Conservation (phyloP, 202 grass and related monocot genomes). For the Brachypodium distachyon region DNA sequence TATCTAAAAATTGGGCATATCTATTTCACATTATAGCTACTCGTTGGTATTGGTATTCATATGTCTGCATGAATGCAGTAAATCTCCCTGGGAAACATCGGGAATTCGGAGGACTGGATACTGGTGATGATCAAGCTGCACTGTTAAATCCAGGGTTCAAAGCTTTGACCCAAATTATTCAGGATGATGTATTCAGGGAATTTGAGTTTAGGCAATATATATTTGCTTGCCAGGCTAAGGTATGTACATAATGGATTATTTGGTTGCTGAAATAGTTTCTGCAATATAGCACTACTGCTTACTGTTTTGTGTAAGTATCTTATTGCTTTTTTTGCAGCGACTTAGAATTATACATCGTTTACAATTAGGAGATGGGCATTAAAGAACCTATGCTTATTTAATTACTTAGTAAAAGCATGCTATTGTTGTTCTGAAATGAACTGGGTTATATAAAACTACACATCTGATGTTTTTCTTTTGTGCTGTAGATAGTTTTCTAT, state of each 20-base stretch:
- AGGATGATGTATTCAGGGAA: conserved; percentile 91
- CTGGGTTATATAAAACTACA: background rate
- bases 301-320: background rate
- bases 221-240: conserved; percentile 98
- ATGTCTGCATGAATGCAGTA: conserved; percentile 39
- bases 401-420: background rate
- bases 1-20: too few relatives aligned
- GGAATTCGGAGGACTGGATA: conserved; percentile 94
- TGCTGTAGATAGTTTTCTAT: background rate
- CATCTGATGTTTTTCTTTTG: background rate
- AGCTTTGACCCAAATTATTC: conserved; percentile 81
- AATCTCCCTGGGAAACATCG: conserved; percentile 69
- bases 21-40: conserved; percentile 11
- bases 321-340: background rate
- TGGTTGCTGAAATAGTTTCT: background rate
- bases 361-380: background rate
- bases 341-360: background rate
- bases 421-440: conserved; percentile 4
- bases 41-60: conserved; percentile 15
- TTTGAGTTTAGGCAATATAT: conserved; percentile 99
- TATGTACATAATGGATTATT: conserved; percentile 34
- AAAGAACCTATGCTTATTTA: background rate
- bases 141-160: conserved; percentile 89
- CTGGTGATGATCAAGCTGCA: conserved; percentile 89
- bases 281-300: background rate